phyloP scores from a whole-genome alignment of 1,284 basidiomycete genomes.

The Trichosporon ovoides region DNA sequence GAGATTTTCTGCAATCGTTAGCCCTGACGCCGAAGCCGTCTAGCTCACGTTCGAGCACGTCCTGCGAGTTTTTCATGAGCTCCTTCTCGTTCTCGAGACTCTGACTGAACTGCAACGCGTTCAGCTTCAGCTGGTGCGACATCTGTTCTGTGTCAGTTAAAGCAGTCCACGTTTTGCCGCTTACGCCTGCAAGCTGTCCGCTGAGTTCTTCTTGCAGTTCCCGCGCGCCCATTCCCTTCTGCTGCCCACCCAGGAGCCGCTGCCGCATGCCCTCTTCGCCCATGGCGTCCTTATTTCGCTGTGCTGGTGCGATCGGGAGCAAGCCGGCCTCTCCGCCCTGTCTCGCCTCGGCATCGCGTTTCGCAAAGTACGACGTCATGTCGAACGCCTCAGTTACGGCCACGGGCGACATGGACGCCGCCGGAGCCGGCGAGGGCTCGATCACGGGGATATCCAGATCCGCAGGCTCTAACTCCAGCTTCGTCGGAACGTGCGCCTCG shows the following conservation, averaged over 20 bases:
- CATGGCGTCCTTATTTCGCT: conserved; percentile 4
- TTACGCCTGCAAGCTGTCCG: conserved; percentile 47
- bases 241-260: conserved; percentile 11
- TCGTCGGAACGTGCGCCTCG: conserved; percentile 14
- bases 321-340: conserved; percentile 32
- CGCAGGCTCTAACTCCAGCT: conserved; percentile 9
- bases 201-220: conserved; percentile 49
- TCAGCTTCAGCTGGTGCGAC: conserved; percentile 48
- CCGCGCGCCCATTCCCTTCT: conserved; percentile 29
- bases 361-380: conserved; percentile 31
- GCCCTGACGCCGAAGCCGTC: background rate
- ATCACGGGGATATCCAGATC: background rate
- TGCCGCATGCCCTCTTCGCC: conserved; percentile 18
- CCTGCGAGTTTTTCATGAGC: conserved; percentile 41
- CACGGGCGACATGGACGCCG: background rate
- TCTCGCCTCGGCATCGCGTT: conserved; percentile 26
- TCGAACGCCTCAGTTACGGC: conserved; percentile 8
- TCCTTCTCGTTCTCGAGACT: conserved; percentile 48
- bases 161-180: conserved; percentile 10
- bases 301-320: conserved; percentile 26
- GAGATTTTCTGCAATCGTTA: conserved; percentile 38
- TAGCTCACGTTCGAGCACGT: conserved; percentile 44
- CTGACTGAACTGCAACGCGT: conserved; percentile 47
- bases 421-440: background rate
- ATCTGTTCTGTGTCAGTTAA: conserved; percentile 32